Conservation (phyloP, 345 rosid genomes). For the Turritis glabra region DNA sequence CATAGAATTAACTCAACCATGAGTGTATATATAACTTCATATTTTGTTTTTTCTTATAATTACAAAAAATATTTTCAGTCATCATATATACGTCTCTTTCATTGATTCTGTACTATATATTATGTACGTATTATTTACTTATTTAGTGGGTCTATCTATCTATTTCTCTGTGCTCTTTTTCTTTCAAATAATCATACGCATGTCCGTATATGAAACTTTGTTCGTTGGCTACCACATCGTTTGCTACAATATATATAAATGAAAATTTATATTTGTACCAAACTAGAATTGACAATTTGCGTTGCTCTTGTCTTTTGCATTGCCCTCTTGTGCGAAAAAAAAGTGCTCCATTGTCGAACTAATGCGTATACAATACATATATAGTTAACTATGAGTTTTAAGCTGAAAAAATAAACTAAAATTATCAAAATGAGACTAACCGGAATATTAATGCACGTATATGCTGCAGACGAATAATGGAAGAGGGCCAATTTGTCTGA, state of each 20-base stretch:
- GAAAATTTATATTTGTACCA: neutral
- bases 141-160: slow-evolving; percentile 14
- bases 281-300: slow-evolving; percentile 18
- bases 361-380: neutral
- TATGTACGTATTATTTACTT: neutral
- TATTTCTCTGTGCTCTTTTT: slow-evolving; percentile 3
- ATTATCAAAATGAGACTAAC: neutral
- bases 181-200: slow-evolving; percentile 14
- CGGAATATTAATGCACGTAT: neutral
- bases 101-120: slow-evolving; percentile 3
- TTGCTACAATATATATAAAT: neutral
- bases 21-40: neutral
- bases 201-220: slow-evolving; percentile 1
- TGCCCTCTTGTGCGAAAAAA: slow-evolving; percentile 3
- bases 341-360: neutral
- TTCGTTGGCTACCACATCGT: slow-evolving; percentile 3
- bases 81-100: slow-evolving; percentile 35
- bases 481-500: slow-evolving; percentile 11
- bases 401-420: neutral
- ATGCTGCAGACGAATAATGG: slow-evolving; percentile 33
- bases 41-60: neutral
- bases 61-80: neutral
- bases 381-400: neutral
- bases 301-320: no score
- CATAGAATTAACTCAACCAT: neutral